Base-by-base conservation (phyloP, 1,284 basidiomycete genomes). In the Rhodotorula sp. region DNA sequence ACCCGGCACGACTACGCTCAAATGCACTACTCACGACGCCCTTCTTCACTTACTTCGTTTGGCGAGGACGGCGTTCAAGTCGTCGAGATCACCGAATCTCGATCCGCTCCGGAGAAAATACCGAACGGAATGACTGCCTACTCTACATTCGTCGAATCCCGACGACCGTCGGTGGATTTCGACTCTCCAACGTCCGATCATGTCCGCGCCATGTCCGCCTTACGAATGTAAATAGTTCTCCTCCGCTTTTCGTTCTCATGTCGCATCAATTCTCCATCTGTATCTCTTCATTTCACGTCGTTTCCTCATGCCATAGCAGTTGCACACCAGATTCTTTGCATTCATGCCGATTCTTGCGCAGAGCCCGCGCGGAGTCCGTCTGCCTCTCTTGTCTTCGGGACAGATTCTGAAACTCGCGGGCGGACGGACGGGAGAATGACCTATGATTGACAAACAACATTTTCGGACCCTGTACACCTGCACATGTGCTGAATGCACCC, bases 241-340 rank as follows among this genome's bases (percentile, higher is more conserved):
- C 38, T 43, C 38, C 10, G 12, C 12, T 14, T 14, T 43, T 43
- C 12, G 10, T 2, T 43, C 38, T 43, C 38, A 43, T 43, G 38
- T 43, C 38, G 38, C 38, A 43, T 43, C 38, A 2, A 14, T 43
- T 43, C 12, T 14, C 38, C 38, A 43, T 43, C 38, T 43, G 38
- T 43, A 43, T 43, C 38, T 12, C 38, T 43, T 43, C 38, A 43
- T 43, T 43, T 14, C 38, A 43, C 12, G 38, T 43, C 38, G 38
- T 23, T 23, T 57, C 19, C 28, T 45, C 43, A 64, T 49, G 60
- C 65, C 66, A 43, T 57, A 67, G 48, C 65, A 70, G 34, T 23
- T 57, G n/a, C 76, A 78, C 52, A 76, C 77, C 59, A 77, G 66
- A 28, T 64, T 74, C 16, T 69, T 74, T 61, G 56, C 62, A 23